Conservation (phyloP, 2,329 filamentous ascomycete genomes). For the Pyrenophora teres region DNA sequence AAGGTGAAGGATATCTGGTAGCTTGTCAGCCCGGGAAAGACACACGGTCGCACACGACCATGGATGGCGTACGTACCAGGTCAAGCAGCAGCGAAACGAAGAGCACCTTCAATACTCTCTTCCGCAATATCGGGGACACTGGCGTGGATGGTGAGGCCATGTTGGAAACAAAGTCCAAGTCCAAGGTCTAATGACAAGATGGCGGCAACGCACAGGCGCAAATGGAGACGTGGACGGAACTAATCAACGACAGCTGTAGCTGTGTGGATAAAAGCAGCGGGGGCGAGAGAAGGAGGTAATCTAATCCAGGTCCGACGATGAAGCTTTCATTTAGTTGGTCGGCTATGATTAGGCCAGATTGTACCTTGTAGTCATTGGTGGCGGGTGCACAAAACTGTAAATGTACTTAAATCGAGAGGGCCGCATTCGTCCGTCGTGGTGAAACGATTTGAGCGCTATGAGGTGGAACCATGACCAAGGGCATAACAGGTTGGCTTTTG, state of each 20-base stretch:
- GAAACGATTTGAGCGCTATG: conserved; percentile 14
- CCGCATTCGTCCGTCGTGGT: conserved; percentile 9
- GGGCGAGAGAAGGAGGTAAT: conserved; percentile 3
- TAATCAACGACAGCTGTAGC: conserved; percentile 12
- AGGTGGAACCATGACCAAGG: conserved; percentile 15
- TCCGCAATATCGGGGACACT: conserved; percentile 61
- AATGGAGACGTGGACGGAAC: conserved; percentile 17
- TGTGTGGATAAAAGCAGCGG: conserved; percentile 23
- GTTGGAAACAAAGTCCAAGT: background rate
- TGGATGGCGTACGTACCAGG: conserved; percentile 67
- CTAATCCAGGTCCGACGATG: conserved; percentile 13
- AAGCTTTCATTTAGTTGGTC: conserved; percentile 12
- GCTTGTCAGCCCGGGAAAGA: conserved; percentile 14
- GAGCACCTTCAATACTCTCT: conserved; percentile 82
- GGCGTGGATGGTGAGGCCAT: conserved; percentile 38
- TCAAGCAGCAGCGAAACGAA: conserved; percentile 89
- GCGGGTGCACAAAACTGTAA: conserved; percentile 9
- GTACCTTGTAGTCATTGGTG: conserved; percentile 10
- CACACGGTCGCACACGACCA: conserved; percentile 14
- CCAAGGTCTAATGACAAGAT: background rate
- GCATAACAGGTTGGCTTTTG: background rate
- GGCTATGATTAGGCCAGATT: conserved; percentile 23
- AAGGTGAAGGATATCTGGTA: conserved; percentile 96
- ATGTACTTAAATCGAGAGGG: conserved; percentile 13
- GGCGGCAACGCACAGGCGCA: background rate